Evolutionary conservation across 345 rosid species (phyloP).

Genomic region (Hibiscus trionum): DNA sequence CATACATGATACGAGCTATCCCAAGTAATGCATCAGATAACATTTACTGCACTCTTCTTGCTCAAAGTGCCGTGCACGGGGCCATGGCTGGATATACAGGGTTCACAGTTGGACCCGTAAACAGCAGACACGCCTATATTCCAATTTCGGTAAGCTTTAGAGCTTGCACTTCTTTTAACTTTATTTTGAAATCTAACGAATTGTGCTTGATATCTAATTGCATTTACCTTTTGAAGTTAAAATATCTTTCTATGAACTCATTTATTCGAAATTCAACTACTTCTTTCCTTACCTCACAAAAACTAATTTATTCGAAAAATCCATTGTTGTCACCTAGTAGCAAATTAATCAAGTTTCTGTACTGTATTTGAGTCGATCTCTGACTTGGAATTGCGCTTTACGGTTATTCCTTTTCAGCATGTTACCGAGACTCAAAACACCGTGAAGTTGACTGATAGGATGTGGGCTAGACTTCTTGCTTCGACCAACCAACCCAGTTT

Average conservation of each 20-base stretch:
- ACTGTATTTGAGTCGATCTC: slow-evolving; percentile 4
- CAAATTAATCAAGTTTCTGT: neutral
- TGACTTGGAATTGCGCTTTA: slow-evolving; percentile 7
- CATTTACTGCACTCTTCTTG: slow-evolving; percentile 94
- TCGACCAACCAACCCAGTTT: slow-evolving; percentile 93
- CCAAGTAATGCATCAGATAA: slow-evolving; percentile 95
- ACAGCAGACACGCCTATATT: slow-evolving; percentile 83
- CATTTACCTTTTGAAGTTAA: neutral
- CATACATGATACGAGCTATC: slow-evolving; percentile 91
- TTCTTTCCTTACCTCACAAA: neutral
- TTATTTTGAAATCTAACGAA: slow-evolving; percentile 2
- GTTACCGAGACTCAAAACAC: slow-evolving; percentile 70
- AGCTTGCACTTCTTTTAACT: slow-evolving; percentile 6
- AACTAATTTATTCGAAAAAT: neutral
- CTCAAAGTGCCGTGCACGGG: slow-evolving; percentile 94
- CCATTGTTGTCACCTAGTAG: neutral
- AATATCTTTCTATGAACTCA: neutral
- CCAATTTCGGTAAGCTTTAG: slow-evolving; percentile 60
- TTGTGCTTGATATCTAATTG: slow-evolving; percentile 4
- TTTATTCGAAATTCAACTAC: neutral
- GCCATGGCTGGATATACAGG: slow-evolving; percentile 98
- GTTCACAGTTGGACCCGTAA: slow-evolving; percentile 93
- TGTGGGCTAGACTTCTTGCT: slow-evolving; percentile 97
- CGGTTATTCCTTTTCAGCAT: slow-evolving; percentile 45
- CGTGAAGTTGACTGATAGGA: slow-evolving; percentile 81